Base-by-base conservation (phyloP, 2,329 filamentous ascomycete genomes). In the Botrytis pseudocinerea region DNA sequence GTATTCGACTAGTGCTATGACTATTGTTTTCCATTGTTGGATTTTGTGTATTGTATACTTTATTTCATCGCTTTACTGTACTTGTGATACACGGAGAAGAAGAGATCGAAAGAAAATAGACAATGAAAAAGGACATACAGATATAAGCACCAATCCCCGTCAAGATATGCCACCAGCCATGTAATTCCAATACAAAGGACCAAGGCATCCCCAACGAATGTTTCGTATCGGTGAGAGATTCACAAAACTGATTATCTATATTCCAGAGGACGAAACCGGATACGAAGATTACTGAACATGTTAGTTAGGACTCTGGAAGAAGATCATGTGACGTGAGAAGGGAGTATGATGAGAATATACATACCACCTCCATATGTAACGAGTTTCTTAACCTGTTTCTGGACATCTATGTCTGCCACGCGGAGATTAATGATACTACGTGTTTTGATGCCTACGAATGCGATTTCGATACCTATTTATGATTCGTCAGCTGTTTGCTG, bases 91-190 rank as follows among this genome's bases (percentile, higher is more conserved):
- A 12, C 12, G 25, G 32, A n/a, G 18, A 48, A 46, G 8, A 3
- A 35, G 8, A 1, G 5, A 54, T 54, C 0, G 12, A 32, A 9
- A 3, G 32, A 8, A 51, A 54, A 46, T 51, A 25, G 35, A 38
- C 7, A 38, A 38, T 7, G 38, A 38, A 38, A 63, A 22, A n/a
- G 32, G 60, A 78, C 77, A 16, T 73, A 80, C 78, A 80, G 25
- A 80, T 80, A 76, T 80, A 80, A 60, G 88, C 87, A 0, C 87
- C 85, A 32, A 88, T 81, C 0, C 87, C 89, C 0, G 88, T 91
- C 40, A 89, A 80, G 25, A 90, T 80, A 76, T 91, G 89, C 89
- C 89, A 91, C 89, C 88, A 90, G 1, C 88, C 89, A 77, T 90
- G 89, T 22, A 90, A 77, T 80, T 90, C 89, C 7, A 90, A 78